Conservation (phyloP, 1,139 yeast genomes). For the Sugiyamaella grinbergsii region DNA sequence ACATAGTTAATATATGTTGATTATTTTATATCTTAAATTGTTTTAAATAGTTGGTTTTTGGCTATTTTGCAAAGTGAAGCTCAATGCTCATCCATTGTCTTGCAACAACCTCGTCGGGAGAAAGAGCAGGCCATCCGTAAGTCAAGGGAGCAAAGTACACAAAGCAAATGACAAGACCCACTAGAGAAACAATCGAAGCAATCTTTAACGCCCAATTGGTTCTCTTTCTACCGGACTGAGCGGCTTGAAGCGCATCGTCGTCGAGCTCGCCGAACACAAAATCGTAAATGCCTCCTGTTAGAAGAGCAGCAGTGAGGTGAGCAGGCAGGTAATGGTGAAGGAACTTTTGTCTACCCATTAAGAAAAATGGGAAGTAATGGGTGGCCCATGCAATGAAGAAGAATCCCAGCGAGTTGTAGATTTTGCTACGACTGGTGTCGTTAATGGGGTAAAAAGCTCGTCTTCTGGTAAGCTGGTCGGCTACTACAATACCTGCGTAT, state of each 20-base stretch:
- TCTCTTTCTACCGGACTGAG: constrained; percentile 19
- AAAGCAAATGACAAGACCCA: constrained; percentile 55
- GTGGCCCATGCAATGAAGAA: constrained; percentile 86
- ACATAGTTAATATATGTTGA: constrained; percentile 1
- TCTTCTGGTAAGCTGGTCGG: constrained; percentile 78
- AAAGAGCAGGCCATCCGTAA: constrained; percentile 72
- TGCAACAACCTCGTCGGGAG: constrained; percentile 62
- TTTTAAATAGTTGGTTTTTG: constrained; percentile 17
- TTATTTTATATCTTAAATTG: constrained; percentile 1
- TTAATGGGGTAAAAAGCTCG: constrained; percentile 64
- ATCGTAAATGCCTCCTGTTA: constrained; percentile 82
- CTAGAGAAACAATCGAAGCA: constrained; percentile 41
- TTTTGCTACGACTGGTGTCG: constrained; percentile 64
- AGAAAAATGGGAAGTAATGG: constrained; percentile 67
- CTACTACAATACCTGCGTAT: constrained; percentile 62
- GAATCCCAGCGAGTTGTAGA: constrained; percentile 82
- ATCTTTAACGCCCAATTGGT: constrained; percentile 31
- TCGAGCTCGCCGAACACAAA: constrained; percentile 64
- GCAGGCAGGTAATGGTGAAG: constrained; percentile 99
- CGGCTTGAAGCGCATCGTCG: constrained; percentile 29
- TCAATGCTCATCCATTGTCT: constrained; percentile 85
- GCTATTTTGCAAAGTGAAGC: constrained; percentile 82
- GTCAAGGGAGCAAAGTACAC: constrained; percentile 79
- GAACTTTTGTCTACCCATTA: constrained; percentile 94
- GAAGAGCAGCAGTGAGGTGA: constrained; percentile 82